Base-by-base conservation (phyloP, 306 rosid species). In the Castanea crenata region DNA sequence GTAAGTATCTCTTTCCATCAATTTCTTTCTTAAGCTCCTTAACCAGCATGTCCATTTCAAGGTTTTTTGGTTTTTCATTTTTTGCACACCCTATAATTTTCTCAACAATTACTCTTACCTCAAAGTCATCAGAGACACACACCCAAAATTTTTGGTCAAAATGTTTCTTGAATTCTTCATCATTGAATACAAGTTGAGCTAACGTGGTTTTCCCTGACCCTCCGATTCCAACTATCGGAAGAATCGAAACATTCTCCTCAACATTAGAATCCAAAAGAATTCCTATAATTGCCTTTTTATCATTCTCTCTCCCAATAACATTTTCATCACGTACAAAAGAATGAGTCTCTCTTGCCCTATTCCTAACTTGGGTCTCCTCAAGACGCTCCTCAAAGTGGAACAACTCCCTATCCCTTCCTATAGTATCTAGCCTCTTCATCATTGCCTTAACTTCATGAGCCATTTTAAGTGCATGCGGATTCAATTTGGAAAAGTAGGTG, bases 191-290 rank as follows among this genome's bases (percentile, higher is more conserved):
- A 0, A 73, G 32, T 34, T 69, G 73, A 73, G 74, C 78, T 72
- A 79, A 64, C 1, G 78, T 6, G 16, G 83, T 73, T 55, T 80
- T 80, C 29, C 83, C 79, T 9, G 65, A 23, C 38, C 83, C 79
- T 23, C 78, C 79, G 9, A 69, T 2, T 6, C 83, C 83, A 64
- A 80, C 23, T 1, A 80, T 54, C 0, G 83, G 70, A 73, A 80
- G 65, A 9, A 80, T 19, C 0, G 55, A 29, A 54, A 77, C 52
- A 55, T 19, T 31, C 5, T 74, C 58, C 2, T 64, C 20, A 29
- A 35, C 4, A 18, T 5, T 34, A 5, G 69, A 32, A 15, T 64
- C 15, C 29, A 74, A 21, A 8, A 80, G 11, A 62, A n/a, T 2
- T 31, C 12, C 31, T 1, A 73, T 0, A 35, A 79, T 29, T 4